These are phyloP conservation scores for Kluyveromyces dobzhanskii DNA, from an alignment of 805 yeast genomes.

Conservation along the genomic window DNA sequence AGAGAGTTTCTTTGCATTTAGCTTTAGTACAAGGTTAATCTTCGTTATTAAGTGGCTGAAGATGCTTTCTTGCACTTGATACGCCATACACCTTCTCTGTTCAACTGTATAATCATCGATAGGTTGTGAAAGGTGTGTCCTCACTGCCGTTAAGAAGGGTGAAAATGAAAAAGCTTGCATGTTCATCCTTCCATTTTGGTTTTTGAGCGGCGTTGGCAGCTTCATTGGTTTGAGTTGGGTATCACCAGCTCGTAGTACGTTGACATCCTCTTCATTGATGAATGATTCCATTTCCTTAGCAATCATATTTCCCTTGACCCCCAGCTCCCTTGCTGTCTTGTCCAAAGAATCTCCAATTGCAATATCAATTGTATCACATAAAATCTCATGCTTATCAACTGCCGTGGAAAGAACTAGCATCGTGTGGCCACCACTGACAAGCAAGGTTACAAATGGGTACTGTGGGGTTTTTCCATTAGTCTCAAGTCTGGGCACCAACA, in stretches of 20 bases:
- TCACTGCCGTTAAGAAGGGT: conserved; percentile 54
- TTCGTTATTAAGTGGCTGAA: conserved; percentile 69
- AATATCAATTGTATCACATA: conserved; percentile 72
- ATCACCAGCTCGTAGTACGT: not conserved
- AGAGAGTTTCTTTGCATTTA: conserved; percentile 34
- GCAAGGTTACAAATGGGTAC: conserved; percentile 65
- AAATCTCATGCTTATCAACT: conserved; percentile 57
- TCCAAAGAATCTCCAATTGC: conserved; percentile 94
- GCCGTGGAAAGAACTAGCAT: conserved; percentile 64
- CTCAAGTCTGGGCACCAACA: conserved; percentile 54
- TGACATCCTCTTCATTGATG: conserved; percentile 20
- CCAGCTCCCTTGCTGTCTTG: conserved; percentile 82
- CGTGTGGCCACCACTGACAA: conserved; percentile 94
- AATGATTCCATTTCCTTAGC: conserved; percentile 73
- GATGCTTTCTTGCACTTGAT: conserved; percentile 51
- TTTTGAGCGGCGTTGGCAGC: conserved; percentile 47
- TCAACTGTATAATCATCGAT: conserved; percentile 11
- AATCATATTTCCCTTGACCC: conserved; percentile 72
- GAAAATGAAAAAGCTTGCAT: conserved; percentile 65
- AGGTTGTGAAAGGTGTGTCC: conserved; percentile 17
- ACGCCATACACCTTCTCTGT: conserved; percentile 41
- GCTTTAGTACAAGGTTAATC: conserved; percentile 38
- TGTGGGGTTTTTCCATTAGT: conserved; percentile 36
- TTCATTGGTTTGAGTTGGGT: conserved; percentile 9
- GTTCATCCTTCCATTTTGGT: conserved; percentile 38